Evolutionary conservation across 2,329 filamentous ascomycete genomes (phyloP), one percentile per base, ranked within the genome.

Genomic region (Phoma herbarum): DNA sequence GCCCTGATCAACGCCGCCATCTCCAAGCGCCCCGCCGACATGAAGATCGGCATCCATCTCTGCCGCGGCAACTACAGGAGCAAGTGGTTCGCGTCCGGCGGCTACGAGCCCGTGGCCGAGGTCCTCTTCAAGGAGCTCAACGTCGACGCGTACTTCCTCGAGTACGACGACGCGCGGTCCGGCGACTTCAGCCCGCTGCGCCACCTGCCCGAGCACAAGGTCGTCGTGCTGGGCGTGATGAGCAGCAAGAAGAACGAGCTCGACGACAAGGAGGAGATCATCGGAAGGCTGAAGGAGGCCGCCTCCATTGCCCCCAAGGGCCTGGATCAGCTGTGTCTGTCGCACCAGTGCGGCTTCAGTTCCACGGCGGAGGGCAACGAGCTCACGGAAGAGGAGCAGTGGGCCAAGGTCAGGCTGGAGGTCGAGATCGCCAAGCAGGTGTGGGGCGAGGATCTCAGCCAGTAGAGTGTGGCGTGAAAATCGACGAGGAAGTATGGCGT

Each of bases 111-210:
- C 46, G 83, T 85, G 3, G 82, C 84, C 33, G 82, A 85, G 71
- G 81, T 84, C n/a, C 76, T 86, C 14, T 85, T 86, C 79, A 82
- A 81, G 67, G 81, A 84, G 56, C 78, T 85, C 47, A 79, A 85
- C 65, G 83, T 85, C 52, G 83, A 86, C 64, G 84, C 82, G 14
- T 86, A 86, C 74, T 86, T 86, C 75, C 80, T 86, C 65, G 84
- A 86, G 72, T 86, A 84, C 70, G 84, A 86, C 69, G 84, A 85
- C 61, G 83, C 83, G 29, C 79, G 84, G 2, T 82, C 79, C 0
- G 84, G 84, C 14, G 84, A 85, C 70, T 86, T 86, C 73, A 77
- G 75, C 33, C 84, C 84, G 1, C 77, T 86, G 56, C 75, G 83
- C n/a, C 80, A 82, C 70, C 74, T 86, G 47, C 84, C 84, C 3